Conservation (phyloP, 345 rosid species). For the Mallotus nudiflorus region DNA sequence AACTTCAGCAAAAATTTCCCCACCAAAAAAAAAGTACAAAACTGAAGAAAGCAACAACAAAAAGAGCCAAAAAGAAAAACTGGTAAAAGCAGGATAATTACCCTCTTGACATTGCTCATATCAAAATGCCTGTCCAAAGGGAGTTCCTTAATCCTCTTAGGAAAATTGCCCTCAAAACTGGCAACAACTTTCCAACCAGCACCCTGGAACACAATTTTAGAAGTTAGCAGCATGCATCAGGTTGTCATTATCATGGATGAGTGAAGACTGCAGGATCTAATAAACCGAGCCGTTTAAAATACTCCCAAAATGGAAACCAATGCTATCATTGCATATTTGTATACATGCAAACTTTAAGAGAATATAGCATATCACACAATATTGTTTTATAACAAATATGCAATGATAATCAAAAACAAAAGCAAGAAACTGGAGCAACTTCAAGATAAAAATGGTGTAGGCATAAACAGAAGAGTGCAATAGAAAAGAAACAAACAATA, state of each 20-base stretch:
- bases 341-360: no score
- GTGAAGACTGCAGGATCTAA: neutral
- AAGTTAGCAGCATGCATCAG: neutral
- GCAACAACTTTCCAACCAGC: slow-evolving; percentile 98
- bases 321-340: no score
- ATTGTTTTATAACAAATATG: neutral
- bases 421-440: neutral
- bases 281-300: neutral
- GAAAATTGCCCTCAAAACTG: slow-evolving; percentile 95
- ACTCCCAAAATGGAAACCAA: neutral
- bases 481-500: no score
- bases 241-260: neutral
- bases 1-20: neutral
- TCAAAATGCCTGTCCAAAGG: slow-evolving; percentile 97
- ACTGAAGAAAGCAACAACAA: neutral
- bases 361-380: neutral
- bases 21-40: no score
- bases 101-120: slow-evolving; percentile 92
- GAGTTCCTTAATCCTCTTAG: slow-evolving; percentile 90
- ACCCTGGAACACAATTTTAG: slow-evolving; percentile 53
- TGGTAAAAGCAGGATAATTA: slow-evolving; percentile 23
- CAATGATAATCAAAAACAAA: neutral
- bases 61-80: neutral
- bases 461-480: no score
- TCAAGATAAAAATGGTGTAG: neutral